Evolutionary conservation across 148 eudicot genomes (phyloP), one percentile per base, ranked within the genome.

Genomic region (Nepenthes mirabilis): DNA sequence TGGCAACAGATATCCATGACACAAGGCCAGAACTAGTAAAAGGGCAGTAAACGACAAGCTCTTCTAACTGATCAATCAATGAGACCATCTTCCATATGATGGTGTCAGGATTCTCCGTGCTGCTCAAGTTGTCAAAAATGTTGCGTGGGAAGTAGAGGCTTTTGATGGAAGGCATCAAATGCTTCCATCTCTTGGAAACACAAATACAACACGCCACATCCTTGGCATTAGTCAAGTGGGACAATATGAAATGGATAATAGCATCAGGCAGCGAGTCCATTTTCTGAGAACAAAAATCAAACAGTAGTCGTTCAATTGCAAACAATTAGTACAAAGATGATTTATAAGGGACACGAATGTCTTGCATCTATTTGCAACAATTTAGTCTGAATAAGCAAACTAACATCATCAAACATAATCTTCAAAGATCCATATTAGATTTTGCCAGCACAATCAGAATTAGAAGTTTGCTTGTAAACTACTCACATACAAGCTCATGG

Each of bases 31-130:
- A 51, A 43, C 72, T 70, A 12, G 91, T 66, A 69, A 93, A 88
- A 36, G 98, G 95, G 67, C 98, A 93, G 64, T 83, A 93, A n/a
- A 93, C 96, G 32, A 93, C 82, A 7, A 93, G 96, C 47, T 83
- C 89, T 65, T 93, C 96, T 23, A 93, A 61, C 33, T 53, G 68
- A 58, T 37, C 60, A 36, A 80, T 71, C 37, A 73, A 78, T 3
- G 88, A 72, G 14, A 93, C 67, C 73, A 84, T 80, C 47, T 70
- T 77, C 56, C 37, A 55, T 47, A 93, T 79, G 14, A 80, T 66
- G 13, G 36, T 65, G 65, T 93, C 98, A 40, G 90, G 63, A 12
- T 73, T 82, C 6, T 62, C 53, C 33, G 65, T 62, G 56, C 61
- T 60, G 13, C 58, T 48, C 7, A 75, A 66, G 65, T 70, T 66